phyloP scores from a whole-genome alignment of 495 filamentous ascomycete genomes.

The Platismatia glauca region DNA sequence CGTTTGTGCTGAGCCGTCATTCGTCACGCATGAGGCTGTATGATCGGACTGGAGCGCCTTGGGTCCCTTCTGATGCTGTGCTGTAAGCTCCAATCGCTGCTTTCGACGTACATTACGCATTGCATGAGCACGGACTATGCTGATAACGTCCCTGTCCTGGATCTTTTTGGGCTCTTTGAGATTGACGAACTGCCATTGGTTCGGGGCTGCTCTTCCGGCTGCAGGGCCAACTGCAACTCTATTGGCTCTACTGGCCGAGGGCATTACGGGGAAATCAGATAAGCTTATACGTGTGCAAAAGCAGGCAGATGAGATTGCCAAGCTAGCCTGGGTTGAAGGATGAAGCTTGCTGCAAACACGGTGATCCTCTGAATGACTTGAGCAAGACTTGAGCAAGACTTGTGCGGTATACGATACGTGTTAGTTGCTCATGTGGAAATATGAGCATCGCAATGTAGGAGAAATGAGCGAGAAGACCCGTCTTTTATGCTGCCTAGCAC shows the following conservation, averaged over 20 bases:
- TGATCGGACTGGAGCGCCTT: neutral
- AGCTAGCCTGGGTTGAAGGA: neutral
- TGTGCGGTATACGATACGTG: neutral
- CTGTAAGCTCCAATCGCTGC: neutral
- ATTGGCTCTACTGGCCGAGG: neutral
- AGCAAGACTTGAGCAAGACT: too few species aligned
- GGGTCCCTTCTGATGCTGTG: neutral
- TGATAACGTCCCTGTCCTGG: neutral
- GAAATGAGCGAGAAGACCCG: neutral
- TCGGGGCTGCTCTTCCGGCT: neutral
- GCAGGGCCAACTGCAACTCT: neutral
- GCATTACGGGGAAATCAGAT: neutral
- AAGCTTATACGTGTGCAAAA: neutral
- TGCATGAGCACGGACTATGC: neutral
- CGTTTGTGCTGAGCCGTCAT: neutral
- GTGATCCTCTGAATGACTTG: neutral
- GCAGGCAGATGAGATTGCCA: neutral
- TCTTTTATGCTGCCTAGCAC: neutral
- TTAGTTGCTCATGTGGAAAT: too few species aligned
- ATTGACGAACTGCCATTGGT: neutral
- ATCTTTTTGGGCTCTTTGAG: neutral
- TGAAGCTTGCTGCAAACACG: neutral
- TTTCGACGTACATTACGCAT: conserved; percentile 6
- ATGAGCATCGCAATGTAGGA: too few species aligned
- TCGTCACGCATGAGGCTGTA: neutral